Percentiles rank a stretch among this genome's conserved stretches.
Conservation (phyloP, 2,329 filamentous ascomycete genomes). For the Aspergillus eucalypticola region DNA sequence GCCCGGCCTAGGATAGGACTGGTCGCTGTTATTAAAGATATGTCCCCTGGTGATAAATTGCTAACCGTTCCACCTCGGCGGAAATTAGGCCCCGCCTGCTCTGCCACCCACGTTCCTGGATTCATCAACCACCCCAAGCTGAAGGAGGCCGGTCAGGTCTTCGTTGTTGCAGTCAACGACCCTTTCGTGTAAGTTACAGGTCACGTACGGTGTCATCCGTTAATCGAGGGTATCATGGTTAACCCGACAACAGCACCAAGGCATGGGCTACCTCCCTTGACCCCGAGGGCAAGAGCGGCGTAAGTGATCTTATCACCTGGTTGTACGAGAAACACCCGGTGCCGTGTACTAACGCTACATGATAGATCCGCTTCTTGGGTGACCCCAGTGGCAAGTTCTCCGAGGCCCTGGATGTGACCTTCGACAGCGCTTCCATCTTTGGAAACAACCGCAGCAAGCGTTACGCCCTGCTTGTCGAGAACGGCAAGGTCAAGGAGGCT, state of each 20-base stretch:
- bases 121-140: slow-evolving; percentile 80
- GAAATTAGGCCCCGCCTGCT: slow-evolving; percentile 59
- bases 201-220: background rate
- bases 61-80: slow-evolving; percentile 3
- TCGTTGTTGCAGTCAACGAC: slow-evolving; percentile 91
- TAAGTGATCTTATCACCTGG: slow-evolving; percentile 50
- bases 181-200: slow-evolving; percentile 80
- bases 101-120: slow-evolving; percentile 74
- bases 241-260: slow-evolving; percentile 67
- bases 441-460: slow-evolving; percentile 82
- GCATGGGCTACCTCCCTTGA: slow-evolving; percentile 82
- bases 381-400: slow-evolving; percentile 80
- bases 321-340: background rate
- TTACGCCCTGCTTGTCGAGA: slow-evolving; percentile 78
- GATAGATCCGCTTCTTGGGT: slow-evolving; percentile 86
- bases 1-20: background rate
- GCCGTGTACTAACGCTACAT: background rate
- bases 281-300: slow-evolving; percentile 70
- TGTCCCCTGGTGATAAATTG: background rate
- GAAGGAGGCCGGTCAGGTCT: slow-evolving; percentile 78
- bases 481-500: slow-evolving; percentile 79
- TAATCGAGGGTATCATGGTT: background rate
- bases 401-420: slow-evolving; percentile 77
- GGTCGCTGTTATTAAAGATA: background rate
- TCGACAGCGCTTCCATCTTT: slow-evolving; percentile 77